Conservation (phyloP, 441 rosid genomes). For the Croton setiger region DNA sequence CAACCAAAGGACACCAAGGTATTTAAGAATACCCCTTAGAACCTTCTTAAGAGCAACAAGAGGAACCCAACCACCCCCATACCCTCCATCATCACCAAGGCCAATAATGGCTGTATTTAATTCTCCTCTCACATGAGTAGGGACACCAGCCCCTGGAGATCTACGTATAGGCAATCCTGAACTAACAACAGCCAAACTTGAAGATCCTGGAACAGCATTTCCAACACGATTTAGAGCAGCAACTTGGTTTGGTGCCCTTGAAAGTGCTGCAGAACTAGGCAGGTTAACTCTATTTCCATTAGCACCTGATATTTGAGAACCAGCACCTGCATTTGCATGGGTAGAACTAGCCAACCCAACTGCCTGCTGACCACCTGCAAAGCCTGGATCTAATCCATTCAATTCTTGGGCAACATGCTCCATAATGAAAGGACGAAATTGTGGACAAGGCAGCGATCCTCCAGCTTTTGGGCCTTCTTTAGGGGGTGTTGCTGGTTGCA, state of each 20-base stretch:
- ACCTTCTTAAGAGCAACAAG: conserved; percentile 99
- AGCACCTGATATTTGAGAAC: conserved; percentile 47
- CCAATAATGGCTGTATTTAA: conserved; percentile 95
- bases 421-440: conserved; percentile 99
- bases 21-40: conserved; percentile 87
- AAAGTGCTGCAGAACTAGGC: conserved; percentile 52
- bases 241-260: conserved; percentile 58
- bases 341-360: conserved; percentile 49
- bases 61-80: conserved; percentile 99
- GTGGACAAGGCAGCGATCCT: conserved; percentile 99
- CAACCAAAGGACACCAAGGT: conserved; percentile 89
- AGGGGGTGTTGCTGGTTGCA: conserved; percentile 99
- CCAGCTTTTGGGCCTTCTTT: conserved; percentile 89
- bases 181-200: conserved; percentile 50
- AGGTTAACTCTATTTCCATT: conserved; percentile 78
- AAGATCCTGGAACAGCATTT: conserved; percentile 58
- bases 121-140: conserved; percentile 95
- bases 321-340: conserved; percentile 43
- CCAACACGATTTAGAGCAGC: conserved; percentile 73
- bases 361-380: conserved; percentile 63
- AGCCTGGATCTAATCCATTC: conserved; percentile 84
- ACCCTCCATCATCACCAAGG: conserved; percentile 99
- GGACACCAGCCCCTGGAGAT: conserved; percentile 70
- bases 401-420: conserved; percentile 99
- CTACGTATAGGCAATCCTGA: conserved; percentile 82